These are phyloP conservation scores for Ilex aquifolium DNA, from an alignment of 257 asterid genomes.

Conservation along the genomic window DNA sequence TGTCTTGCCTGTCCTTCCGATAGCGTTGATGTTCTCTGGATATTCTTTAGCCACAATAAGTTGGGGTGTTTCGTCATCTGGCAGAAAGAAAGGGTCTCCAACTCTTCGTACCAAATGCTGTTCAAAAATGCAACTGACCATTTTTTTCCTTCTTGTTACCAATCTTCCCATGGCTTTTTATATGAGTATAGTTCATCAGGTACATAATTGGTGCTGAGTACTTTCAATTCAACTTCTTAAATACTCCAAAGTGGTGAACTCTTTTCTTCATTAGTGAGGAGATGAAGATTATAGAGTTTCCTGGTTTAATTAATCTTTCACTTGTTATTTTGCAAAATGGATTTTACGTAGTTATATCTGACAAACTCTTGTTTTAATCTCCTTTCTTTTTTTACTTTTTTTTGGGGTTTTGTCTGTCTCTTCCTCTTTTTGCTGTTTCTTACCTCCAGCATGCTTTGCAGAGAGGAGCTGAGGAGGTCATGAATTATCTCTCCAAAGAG, in stretches of 20 bases:
- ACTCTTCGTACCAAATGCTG: conserved; percentile 18
- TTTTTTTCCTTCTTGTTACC: conserved; percentile 56
- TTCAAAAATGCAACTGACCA: conserved; percentile 36
- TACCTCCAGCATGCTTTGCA: conserved; percentile 25
- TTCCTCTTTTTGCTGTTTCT: conserved; percentile 3
- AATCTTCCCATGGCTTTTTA: conserved; percentile 91
- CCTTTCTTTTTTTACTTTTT: background rate
- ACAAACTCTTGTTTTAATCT: too few species aligned
- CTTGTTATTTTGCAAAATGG: too few species aligned
- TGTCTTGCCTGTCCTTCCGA: conserved; percentile 94
- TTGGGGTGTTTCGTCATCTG: conserved; percentile 16
- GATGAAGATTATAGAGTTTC: conserved; percentile 1
- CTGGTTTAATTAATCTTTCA: background rate
- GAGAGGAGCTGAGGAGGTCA: conserved; percentile 95
- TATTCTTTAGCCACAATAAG: conserved; percentile 55
- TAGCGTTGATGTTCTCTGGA: conserved; percentile 83
- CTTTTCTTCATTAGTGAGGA: background rate
- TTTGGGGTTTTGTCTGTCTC: background rate
- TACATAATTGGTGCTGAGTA: conserved; percentile 16
- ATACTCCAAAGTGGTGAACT: background rate
- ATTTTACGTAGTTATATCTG: too few species aligned
- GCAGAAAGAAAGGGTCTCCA: conserved; percentile 24
- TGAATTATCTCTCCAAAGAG: conserved; percentile 69
- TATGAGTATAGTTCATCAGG: conserved; percentile 97
- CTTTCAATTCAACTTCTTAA: background rate